These are phyloP conservation scores for Debaryomyces udenii DNA, from an alignment of 1,139 yeast species.

Conservation along the genomic window DNA sequence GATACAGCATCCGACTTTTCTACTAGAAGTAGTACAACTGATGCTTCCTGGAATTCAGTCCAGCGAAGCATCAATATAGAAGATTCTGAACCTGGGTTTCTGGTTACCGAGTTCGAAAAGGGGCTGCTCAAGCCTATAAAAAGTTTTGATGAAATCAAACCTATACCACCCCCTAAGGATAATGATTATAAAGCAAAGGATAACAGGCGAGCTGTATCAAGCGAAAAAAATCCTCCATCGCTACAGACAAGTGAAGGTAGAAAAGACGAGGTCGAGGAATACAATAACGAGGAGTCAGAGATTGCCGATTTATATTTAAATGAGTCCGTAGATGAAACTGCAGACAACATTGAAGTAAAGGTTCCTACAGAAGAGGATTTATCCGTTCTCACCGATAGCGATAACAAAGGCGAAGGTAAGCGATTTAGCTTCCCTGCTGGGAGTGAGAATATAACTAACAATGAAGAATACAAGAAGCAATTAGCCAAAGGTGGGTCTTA, in stretches of 20 bases:
- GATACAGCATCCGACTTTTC: constrained; percentile 6
- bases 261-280: no score
- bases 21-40: constrained; percentile 10
- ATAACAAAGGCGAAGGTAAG: constrained; percentile 40
- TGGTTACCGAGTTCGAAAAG: not conserved
- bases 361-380: not conserved
- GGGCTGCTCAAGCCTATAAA: not conserved
- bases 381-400: constrained; percentile 18
- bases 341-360: constrained; percentile 6
- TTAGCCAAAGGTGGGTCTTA: constrained; percentile 17
- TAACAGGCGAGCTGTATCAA: not conserved
- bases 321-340: constrained; percentile 1
- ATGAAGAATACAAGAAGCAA: constrained; percentile 23
- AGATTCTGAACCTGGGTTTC: constrained; percentile 14
- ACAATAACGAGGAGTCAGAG: not conserved
- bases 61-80: constrained; percentile 38
- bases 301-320: constrained; percentile 2
- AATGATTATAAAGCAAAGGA: not conserved
- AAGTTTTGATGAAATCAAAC: not conserved
- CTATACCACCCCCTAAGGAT: not conserved
- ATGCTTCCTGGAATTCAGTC: constrained; percentile 38
- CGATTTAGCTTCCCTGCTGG: constrained; percentile 45
- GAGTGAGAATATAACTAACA: constrained; percentile 37
- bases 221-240: no score
- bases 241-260: not conserved